Base-by-base conservation (phyloP, 352 stramenopile genomes). In the Phytophthora parvispora region DNA sequence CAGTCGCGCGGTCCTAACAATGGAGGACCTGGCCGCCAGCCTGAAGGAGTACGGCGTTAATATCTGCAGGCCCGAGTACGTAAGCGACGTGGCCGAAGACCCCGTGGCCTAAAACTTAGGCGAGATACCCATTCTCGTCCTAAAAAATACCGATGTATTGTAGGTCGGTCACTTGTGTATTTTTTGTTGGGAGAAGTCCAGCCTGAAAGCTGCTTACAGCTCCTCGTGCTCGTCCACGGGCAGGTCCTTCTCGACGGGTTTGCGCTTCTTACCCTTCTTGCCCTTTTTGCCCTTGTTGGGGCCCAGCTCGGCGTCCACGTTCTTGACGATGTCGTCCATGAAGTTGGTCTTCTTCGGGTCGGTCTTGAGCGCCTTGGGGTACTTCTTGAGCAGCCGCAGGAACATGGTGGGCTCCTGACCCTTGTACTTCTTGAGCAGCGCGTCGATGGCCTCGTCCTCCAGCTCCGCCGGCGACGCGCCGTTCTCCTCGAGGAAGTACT, bases 41-140 rank as follows among this genome's bases (percentile, higher is more conserved):
- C 70, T 95, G 22, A 91, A 90, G 50, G 88, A 95, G 57, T 95
- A 92, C 71, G 86, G 86, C 49, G 68, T 95, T 38, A 94, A 92
- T 52, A 74, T 95, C 25, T 87, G 79, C 75, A 92, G 92, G 75
- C 88, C 88, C 15, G 84, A 95, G 64, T 95, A 95, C 66, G 80
- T 90, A 28, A 92, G 86, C 51, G 86, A 95, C 72, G 58, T 86
- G 42, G 71, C 70, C 2, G 60, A 84, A 10, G 65, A 88, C 25
- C 62, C 72, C 2, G 51, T 29, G 16, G 24, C 34, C 20, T 72
- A 67, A 66, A 38, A 60, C 7, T 42, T 12, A 40, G 3, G 29
- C 36, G 2, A 61, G n/a, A 69, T 10, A 53, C n/a, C 8, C 6
- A 29, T 18, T 52, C 29, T 31, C 34, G 62, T 52, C 40, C 42